Evolutionary conservation across 2,329 filamentous ascomycete species (phyloP).

Genomic region (Penicillium sp.): DNA sequence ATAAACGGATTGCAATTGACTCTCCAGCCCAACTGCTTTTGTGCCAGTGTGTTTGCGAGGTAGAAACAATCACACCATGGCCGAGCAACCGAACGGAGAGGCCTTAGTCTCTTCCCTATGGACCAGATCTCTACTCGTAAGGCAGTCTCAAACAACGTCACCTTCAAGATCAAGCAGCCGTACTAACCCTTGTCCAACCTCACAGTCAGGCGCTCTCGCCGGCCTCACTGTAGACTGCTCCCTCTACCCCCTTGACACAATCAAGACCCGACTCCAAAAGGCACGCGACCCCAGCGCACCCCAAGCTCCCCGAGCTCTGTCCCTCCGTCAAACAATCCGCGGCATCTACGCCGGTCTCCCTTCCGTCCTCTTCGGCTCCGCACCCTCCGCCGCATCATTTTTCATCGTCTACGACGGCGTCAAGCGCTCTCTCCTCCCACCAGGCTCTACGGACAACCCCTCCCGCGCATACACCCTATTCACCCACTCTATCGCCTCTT

Average conservation of each 20-base stretch:
- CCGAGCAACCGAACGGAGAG: constrained; percentile 31
- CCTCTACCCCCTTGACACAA: constrained; percentile 95
- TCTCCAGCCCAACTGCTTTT: not conserved
- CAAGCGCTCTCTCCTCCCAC: constrained; percentile 56
- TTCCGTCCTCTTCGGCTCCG: constrained; percentile 83
- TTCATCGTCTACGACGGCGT: constrained; percentile 89
- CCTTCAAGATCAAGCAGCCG: not conserved
- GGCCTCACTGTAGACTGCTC: constrained; percentile 96
- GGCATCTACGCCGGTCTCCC: constrained; percentile 94
- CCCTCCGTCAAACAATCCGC: constrained; percentile 79
- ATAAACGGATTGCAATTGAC: not conserved
- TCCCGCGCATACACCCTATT: constrained; percentile 41
- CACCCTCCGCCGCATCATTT: constrained; percentile 92
- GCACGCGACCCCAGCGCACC: constrained; percentile 58
- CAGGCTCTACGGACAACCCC: constrained; percentile 23
- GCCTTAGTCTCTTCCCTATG: constrained; percentile 43
- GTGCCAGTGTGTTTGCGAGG: constrained; percentile 11
- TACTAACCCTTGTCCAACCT: constrained; percentile 4
- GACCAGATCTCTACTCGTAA: constrained; percentile 45
- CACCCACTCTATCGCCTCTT: constrained; percentile 81
- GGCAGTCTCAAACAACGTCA: constrained; percentile 2
- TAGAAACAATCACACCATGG: constrained; percentile 22
- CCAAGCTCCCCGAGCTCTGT: constrained; percentile 56
- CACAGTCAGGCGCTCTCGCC: constrained; percentile 78
- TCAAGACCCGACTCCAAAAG: constrained; percentile 90